Percentiles rank a stretch among this genome's conserved stretches.
These are phyloP conservation scores for Cyclotella kingstonii DNA, from an alignment of 108 stramenopile species.

Conservation along the genomic window DNA sequence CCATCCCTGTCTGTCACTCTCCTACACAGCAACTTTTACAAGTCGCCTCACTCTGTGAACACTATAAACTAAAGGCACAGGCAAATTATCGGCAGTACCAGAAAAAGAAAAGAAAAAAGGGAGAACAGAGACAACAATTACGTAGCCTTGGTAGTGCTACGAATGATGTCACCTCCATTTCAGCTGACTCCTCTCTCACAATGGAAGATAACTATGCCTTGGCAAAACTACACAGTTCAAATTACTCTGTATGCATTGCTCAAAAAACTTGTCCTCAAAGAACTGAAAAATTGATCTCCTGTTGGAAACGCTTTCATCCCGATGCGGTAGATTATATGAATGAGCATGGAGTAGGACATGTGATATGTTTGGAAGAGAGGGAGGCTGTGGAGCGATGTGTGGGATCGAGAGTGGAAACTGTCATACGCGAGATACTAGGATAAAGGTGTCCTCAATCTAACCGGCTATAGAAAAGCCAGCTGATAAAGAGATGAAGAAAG, in stretches of 20 bases:
- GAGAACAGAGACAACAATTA: not conserved
- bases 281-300: slow-evolving; percentile 8
- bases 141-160: not conserved
- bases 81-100: slow-evolving; percentile 6
- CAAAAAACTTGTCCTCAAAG: slow-evolving; percentile 21
- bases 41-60: too few relatives aligned
- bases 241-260: slow-evolving; percentile 25
- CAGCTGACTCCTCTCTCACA: slow-evolving; percentile 29
- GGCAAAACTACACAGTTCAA: slow-evolving; percentile 13
- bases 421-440: slow-evolving; percentile 24
- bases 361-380: slow-evolving; percentile 31
- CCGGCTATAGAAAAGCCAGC: too few relatives aligned
- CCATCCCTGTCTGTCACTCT: too few relatives aligned
- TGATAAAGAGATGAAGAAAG: too few relatives aligned
- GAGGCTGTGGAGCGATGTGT: slow-evolving; percentile 38
- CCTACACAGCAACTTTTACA: too few relatives aligned
- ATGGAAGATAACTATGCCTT: slow-evolving; percentile 16
- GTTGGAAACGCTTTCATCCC: slow-evolving; percentile 21
- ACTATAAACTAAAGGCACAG: not conserved
- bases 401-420: slow-evolving; percentile 23
- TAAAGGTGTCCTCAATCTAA: too few relatives aligned
- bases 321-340: slow-evolving; percentile 1
- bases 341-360: slow-evolving; percentile 18
- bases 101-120: not conserved
- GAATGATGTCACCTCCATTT: slow-evolving; percentile 7